Conservation (phyloP, 345 rosid species). For the Aurinia saxatilis region DNA sequence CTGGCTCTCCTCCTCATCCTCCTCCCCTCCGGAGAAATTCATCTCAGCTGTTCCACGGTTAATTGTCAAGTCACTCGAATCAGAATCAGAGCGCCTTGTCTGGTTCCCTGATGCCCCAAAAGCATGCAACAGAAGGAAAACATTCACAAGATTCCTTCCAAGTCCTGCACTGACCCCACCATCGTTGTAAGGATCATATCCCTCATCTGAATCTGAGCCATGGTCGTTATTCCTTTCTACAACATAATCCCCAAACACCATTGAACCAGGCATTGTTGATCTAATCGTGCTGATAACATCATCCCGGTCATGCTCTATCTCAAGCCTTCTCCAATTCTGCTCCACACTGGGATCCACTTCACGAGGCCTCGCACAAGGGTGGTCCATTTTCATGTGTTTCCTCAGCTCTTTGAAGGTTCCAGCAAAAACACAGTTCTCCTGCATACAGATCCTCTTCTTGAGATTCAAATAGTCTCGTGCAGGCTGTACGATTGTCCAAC, state of each 20-base stretch:
- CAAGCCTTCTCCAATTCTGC: constrained; percentile 82
- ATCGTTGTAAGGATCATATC: constrained; percentile 24
- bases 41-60: constrained; percentile 23
- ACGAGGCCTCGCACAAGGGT: constrained; percentile 75
- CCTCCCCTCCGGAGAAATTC: constrained; percentile 40
- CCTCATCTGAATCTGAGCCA: constrained; percentile 46
- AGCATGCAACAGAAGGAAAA: constrained; percentile 66
- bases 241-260: constrained; percentile 82
- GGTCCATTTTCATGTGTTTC: constrained; percentile 79
- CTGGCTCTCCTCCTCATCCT: constrained; percentile 36
- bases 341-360: constrained; percentile 71
- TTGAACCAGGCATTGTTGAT: constrained; percentile 82
- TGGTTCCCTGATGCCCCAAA: constrained; percentile 55
- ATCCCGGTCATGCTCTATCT: constrained; percentile 58
- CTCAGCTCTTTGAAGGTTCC: constrained; percentile 85
- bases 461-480: constrained; percentile 69
- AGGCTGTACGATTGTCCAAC: constrained; percentile 93
- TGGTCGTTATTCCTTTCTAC: constrained; percentile 49
- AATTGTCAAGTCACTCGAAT: constrained; percentile 24
- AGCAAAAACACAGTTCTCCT: constrained; percentile 65
- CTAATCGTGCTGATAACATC: constrained; percentile 80
- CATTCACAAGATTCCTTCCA: constrained; percentile 54
- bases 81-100: constrained; percentile 26
- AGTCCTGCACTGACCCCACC: constrained; percentile 30
- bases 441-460: constrained; percentile 88